These are phyloP conservation scores for Xylaria digitata DNA, from an alignment of 2,329 filamentous ascomycete species.

Conservation along the genomic window DNA sequence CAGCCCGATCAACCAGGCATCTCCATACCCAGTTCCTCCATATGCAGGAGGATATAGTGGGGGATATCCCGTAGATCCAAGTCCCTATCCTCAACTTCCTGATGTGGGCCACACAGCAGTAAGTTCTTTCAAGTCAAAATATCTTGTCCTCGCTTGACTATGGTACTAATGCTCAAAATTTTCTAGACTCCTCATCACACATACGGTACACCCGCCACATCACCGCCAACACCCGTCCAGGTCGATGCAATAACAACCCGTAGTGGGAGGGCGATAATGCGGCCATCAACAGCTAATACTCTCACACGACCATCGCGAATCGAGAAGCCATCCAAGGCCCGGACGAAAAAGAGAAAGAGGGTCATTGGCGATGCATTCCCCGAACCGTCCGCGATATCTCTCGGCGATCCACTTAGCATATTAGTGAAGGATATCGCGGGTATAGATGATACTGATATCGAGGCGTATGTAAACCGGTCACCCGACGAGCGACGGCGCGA, in stretches of 20 bases:
- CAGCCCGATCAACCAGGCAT: slow-evolving; percentile 45
- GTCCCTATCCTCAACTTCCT: slow-evolving; percentile 47
- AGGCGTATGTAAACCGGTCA: slow-evolving; percentile 79
- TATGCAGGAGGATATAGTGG: slow-evolving; percentile 44
- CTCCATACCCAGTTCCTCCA: slow-evolving; percentile 38
- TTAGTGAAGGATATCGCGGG: slow-evolving; percentile 71
- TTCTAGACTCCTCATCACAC: slow-evolving; percentile 50
- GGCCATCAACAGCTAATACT: slow-evolving; percentile 40
- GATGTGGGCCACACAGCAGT: slow-evolving; percentile 44
- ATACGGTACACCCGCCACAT: slow-evolving; percentile 64
- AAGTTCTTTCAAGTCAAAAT: slow-evolving; percentile 32
- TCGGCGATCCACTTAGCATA: slow-evolving; percentile 76
- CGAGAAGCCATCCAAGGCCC: slow-evolving; percentile 53
- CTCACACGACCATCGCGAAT: slow-evolving; percentile 49
- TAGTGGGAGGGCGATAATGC: slow-evolving; percentile 51
- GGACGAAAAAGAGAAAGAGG: slow-evolving; percentile 56
- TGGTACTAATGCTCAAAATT: slow-evolving; percentile 16
- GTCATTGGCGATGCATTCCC: slow-evolving; percentile 55
- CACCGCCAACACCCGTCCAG: slow-evolving; percentile 59
- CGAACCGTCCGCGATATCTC: slow-evolving; percentile 57
- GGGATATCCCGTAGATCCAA: slow-evolving; percentile 44
- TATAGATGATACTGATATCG: slow-evolving; percentile 80
- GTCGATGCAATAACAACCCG: slow-evolving; percentile 54
- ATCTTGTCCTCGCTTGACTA: not conserved
- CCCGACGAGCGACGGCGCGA: slow-evolving; percentile 74